Percentiles rank a stretch among this genome's conserved stretches.
Conservation (phyloP, 768 basidiomycete species). For the Termitomyces sp. region DNA sequence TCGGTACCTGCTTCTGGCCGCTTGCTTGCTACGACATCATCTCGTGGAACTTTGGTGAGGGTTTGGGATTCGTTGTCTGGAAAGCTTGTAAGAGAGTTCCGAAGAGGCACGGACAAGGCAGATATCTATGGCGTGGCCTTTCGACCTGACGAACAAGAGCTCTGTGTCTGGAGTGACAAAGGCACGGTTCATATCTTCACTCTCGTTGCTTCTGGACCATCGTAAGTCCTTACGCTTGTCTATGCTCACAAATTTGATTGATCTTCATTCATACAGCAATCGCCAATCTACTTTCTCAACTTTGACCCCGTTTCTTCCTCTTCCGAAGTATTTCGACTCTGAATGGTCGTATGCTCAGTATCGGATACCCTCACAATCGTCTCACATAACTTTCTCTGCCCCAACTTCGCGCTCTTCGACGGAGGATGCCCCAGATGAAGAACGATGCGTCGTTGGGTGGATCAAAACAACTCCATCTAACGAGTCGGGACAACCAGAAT, state of each 20-base stretch:
- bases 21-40: conserved; percentile 80
- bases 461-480: conserved; percentile 50
- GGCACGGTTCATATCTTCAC: conserved; percentile 91
- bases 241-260: neutral
- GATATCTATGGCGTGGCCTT: conserved; percentile 90
- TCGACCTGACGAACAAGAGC: conserved; percentile 78
- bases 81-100: conserved; percentile 72
- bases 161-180: conserved; percentile 94
- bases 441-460: conserved; percentile 88
- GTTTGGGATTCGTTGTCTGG: conserved; percentile 80
- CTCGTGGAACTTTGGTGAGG: conserved; percentile 79
- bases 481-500: conserved; percentile 37
- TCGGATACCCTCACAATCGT: conserved; percentile 79
- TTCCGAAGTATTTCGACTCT: conserved; percentile 91
- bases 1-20: conserved; percentile 75
- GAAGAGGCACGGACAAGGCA: conserved; percentile 86
- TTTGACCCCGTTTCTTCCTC: conserved; percentile 72
- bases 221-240: conserved; percentile 40
- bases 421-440: conserved; percentile 70
- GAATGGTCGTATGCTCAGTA: conserved; percentile 96
- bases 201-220: conserved; percentile 58
- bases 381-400: conserved; percentile 78
- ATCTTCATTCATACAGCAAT: conserved; percentile 45
- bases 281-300: conserved; percentile 83
- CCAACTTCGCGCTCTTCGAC: conserved; percentile 51